Percentiles rank a stretch among this genome's conserved stretches.
Evolutionary conservation across 106 monocot genomes (phyloP).

Genomic region (Platanthera zijinensis): DNA sequence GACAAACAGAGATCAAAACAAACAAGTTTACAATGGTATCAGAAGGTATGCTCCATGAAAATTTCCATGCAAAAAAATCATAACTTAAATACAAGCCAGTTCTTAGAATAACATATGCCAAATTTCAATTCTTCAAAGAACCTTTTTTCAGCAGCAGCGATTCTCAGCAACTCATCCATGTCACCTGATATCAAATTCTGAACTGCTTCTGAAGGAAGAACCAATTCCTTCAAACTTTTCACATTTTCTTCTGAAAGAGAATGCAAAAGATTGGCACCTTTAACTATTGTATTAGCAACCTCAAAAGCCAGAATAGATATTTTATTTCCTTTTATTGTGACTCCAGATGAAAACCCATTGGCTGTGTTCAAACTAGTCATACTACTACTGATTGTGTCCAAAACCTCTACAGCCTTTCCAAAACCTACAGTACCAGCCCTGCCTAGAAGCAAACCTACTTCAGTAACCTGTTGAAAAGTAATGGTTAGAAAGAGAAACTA

Average conservation of each 20-base stretch:
- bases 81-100: not conserved
- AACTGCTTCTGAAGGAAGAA: slow-evolving; percentile 73
- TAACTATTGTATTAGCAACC: slow-evolving; percentile 75
- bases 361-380: slow-evolving; percentile 51
- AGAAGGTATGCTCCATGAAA: not conserved
- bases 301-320: slow-evolving; percentile 77
- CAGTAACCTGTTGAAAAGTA: slow-evolving; percentile 40
- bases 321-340: slow-evolving; percentile 41
- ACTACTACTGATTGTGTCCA: slow-evolving; percentile 64
- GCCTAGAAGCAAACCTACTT: slow-evolving; percentile 52
- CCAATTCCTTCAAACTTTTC: slow-evolving; percentile 48
- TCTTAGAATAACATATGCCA: not conserved
- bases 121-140: slow-evolving; percentile 2
- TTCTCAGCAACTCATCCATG: slow-evolving; percentile 42
- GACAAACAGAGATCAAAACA: slow-evolving; percentile 8
- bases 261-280: slow-evolving; percentile 66
- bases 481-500: not conserved
- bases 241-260: slow-evolving; percentile 68
- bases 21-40: not conserved
- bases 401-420: slow-evolving; percentile 76
- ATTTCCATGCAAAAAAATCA: not conserved
- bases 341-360: slow-evolving; percentile 52
- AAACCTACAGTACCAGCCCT: slow-evolving; percentile 65
- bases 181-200: slow-evolving; percentile 55
- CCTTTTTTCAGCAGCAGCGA: slow-evolving; percentile 83